Evolutionary conservation across 1,284 basidiomycete species (phyloP).

Genomic region (Boletellus sp.): DNA sequence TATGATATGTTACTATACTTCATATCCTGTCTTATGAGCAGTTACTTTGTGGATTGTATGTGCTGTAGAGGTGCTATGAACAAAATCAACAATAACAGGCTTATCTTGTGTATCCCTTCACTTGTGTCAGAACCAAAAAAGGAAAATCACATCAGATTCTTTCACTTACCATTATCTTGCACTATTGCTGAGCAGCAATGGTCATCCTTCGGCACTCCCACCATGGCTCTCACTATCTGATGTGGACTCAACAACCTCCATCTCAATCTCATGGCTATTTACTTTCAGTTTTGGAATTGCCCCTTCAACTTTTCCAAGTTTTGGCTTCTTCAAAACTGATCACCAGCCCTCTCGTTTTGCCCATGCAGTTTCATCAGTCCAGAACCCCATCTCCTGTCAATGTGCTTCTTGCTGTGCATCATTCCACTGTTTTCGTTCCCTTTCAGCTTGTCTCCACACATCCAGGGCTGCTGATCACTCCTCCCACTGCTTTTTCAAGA

Average conservation of each 20-base stretch:
- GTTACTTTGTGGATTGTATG: background rate
- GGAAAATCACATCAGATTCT: background rate
- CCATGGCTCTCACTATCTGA: background rate
- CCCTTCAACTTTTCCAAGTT: background rate
- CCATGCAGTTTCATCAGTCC: background rate
- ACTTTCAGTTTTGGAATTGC: background rate
- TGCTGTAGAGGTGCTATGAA: background rate
- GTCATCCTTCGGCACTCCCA: background rate
- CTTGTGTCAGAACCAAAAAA: background rate
- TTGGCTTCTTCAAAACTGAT: background rate
- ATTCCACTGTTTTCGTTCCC: background rate
- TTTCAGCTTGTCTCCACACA: constrained; percentile 1
- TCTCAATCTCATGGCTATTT: background rate
- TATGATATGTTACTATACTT: background rate
- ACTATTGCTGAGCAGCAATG: no score
- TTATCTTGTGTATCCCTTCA: background rate
- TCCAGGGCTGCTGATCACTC: background rate
- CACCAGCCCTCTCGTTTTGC: background rate
- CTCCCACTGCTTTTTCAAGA: background rate
- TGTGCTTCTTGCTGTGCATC: background rate
- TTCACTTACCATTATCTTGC: background rate
- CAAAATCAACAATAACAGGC: background rate
- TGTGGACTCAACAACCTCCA: background rate
- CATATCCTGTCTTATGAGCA: background rate
- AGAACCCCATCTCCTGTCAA: background rate